Evolutionary conservation across 225 moss, liverwort and hornwort species (phyloP), one percentile per base, ranked within the genome.

Genomic region (Thuidium tamariscinum): DNA sequence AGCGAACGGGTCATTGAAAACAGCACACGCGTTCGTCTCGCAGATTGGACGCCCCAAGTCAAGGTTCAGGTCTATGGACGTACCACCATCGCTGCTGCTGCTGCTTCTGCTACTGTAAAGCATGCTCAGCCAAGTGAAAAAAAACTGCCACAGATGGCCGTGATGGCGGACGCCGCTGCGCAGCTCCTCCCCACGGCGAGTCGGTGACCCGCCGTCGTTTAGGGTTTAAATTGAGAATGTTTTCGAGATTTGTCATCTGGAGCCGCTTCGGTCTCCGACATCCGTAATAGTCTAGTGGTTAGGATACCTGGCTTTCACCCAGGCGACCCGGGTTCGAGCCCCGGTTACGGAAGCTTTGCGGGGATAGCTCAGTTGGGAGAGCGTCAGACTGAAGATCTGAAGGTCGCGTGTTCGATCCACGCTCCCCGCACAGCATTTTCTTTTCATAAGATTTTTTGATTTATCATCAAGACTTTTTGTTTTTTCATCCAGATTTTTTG

Each of bases 281-380:
- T 69, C 67, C 68, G 78, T 69, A 85, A 79, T 46, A 69, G 68
- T 79, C 68, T 85, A 85, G 78, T 68, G 85, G 85, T 78, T 57
- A 56, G 78, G 78, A 68, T 85, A 85, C 85, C 76, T 54, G 64
- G 65, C 76, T 84, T 84, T 84, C 76, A 65, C 76, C 76, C 65
- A 76, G 76, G 64, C 84, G 76, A 84, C 84, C 84, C 76, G 84
- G 76, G 71, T 71, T 71, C 71, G 71, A 71, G 71, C 71, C 72
- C 72, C 30, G 30, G 73, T 48, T 73, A 19, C 48, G 73, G 73
- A 72, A 72, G 21, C 3, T 57, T 0, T 27, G 71, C 72, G 85
- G 85, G 85, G 77, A 85, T 77, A 85, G 85, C 67, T 85, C 56
- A 75, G 75, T 62, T 83, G 83, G 83, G 71, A 83, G 83, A 83